Evolutionary conservation across 1,139 yeast genomes (phyloP).

Genomic region (Lodderomyces jiufengensis): DNA sequence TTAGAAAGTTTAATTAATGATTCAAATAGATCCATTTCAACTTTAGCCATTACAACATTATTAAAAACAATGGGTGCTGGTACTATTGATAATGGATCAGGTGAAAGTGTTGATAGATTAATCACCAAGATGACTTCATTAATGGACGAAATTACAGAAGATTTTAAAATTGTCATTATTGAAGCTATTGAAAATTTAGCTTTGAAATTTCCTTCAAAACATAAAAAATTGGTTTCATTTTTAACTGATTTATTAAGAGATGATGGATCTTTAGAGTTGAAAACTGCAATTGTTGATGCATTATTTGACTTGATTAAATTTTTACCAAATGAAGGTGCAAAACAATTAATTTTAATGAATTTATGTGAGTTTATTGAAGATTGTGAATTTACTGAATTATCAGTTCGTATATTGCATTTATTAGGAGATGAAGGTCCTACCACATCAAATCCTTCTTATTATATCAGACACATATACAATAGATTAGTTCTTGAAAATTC

Average conservation of each 20-base stretch:
- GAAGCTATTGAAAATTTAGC: constrained; percentile 94
- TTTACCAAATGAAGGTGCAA: constrained; percentile 70
- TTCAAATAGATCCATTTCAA: constrained; percentile 87
- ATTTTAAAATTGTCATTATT: constrained; percentile 88
- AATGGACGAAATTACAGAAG: constrained; percentile 93
- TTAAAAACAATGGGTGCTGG: constrained; percentile 90
- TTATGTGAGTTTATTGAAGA: constrained; percentile 97
- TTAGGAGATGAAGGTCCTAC: constrained; percentile 94
- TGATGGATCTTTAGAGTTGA: constrained; percentile 84
- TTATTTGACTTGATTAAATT: constrained; percentile 83
- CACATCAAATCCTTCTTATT: constrained; percentile 81
- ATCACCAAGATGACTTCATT: constrained; percentile 83
- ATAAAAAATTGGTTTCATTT: constrained; percentile 76
- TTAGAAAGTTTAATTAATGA: constrained; percentile 86
- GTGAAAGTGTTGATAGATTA: constrained; percentile 81
- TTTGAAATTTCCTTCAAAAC: constrained; percentile 87
- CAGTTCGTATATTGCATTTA: constrained; percentile 85
- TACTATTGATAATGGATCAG: constrained; percentile 30
- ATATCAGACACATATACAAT: constrained; percentile 94
- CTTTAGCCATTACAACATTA: constrained; percentile 96
- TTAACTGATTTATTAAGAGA: constrained; percentile 83
- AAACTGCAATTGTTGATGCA: constrained; percentile 87
- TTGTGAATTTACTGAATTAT: constrained; percentile 91
- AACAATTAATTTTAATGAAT: constrained; percentile 80
- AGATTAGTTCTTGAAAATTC: constrained; percentile 95